Evolutionary conservation across 169 alveolate genomes (phyloP), one percentile per base, ranked within the genome.

Genomic region (Cyclospora cayetanensis): DNA sequence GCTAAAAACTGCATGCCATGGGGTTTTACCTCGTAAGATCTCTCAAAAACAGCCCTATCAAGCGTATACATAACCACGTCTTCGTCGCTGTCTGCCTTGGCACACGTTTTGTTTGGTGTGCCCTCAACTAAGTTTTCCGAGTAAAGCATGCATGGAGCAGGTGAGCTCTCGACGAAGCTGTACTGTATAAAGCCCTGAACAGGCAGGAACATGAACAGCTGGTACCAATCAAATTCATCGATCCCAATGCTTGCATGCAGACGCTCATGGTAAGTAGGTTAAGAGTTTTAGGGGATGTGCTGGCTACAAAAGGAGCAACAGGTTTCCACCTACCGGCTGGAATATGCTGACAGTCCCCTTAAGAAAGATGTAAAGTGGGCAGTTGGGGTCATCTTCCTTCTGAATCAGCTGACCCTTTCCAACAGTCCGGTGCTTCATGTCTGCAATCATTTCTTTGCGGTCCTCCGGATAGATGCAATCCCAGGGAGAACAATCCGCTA

Each of bases 341-440:
- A 90, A 41, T 9, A 90, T 82, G 46, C 77, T 65, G 20, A 90
- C 90, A 15, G 84, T 55, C 25, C 93, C 93, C 25, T 37, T 55
- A 11, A 77, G 35, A 60, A 90, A 27, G 70, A 90, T 53, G 42
- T 76, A 90, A 29, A 90, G 76, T 4, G 93, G 93, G 66, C 93
- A 90, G n/a, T 18, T 46, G 52, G 35, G 70, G 31, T 90, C 93
- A 1, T 74, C 72, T 50, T 82, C 93, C 65, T 60, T 84, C 34
- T 90, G 93, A 76, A 90, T 76, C 11, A 68, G 41, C 43, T 77
- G 74, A 12, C 55, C 93, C 9, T 52, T 31, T 9, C 42, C 63
- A 25, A 74, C 85, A n/a, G 76, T 52, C 25, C 70, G 53, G 25
- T 63, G 20, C 41, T 43, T 52, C 93, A 90, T 74, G n/a, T 90